These are phyloP conservation scores for Suillus lakei DNA, from an alignment of 768 basidiomycete genomes.

Conservation along the genomic window DNA sequence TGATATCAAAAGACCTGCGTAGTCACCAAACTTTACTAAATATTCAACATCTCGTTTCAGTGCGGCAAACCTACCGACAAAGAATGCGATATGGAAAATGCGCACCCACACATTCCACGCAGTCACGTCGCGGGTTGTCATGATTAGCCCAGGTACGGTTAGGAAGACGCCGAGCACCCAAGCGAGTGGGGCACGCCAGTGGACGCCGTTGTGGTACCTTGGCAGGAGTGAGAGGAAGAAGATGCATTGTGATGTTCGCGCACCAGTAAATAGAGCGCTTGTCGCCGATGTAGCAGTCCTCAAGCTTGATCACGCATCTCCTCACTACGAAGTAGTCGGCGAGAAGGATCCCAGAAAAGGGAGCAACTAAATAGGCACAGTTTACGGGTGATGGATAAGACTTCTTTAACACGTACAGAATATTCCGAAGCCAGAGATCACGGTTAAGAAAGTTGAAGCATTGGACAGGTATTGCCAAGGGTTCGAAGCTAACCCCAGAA, in stretches of 20 bases:
- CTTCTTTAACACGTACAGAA: conserved; percentile 10
- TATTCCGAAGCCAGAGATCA: conserved; percentile 14
- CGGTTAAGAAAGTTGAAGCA: conserved; percentile 13
- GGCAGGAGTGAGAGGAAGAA: neutral
- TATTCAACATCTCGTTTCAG: neutral
- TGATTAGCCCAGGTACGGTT: conserved; percentile 24
- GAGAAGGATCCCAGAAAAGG: conserved; percentile 14
- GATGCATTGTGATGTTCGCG: neutral
- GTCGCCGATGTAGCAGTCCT: conserved; percentile 15
- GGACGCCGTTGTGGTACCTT: conserved; percentile 14
- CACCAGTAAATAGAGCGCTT: conserved; percentile 15
- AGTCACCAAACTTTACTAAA: neutral
- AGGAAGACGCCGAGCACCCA: conserved; percentile 17
- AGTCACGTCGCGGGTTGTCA: conserved; percentile 18
- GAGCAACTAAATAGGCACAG: conserved; percentile 12
- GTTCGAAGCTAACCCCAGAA: conserved; percentile 13
- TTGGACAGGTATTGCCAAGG: conserved; percentile 17
- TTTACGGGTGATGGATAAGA: neutral
- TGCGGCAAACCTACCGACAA: conserved; percentile 14
- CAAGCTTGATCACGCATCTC: conserved; percentile 7
- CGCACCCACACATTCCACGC: conserved; percentile 21
- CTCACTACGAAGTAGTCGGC: conserved; percentile 17
- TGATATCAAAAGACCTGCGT: neutral
- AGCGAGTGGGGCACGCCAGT: conserved; percentile 18
- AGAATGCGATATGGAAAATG: conserved; percentile 23